A percentile compares a stretch with the other conserved stretches of the same genome.
Evolutionary conservation across 163 green algal genomes (phyloP).

Genomic region (Smithsoniella earleae): DNA sequence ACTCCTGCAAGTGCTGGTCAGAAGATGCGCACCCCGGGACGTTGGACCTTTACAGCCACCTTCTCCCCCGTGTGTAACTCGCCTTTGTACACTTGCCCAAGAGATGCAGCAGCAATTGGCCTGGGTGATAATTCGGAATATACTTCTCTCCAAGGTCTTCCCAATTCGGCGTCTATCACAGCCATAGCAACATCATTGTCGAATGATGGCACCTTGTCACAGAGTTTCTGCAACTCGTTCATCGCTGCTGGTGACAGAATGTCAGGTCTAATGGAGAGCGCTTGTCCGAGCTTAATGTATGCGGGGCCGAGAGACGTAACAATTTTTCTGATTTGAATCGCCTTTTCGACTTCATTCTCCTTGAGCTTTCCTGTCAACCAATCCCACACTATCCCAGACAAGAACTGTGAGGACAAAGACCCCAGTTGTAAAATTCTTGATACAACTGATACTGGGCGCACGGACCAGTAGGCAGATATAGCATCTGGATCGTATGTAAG

Average conservation of each 20-base stretch:
- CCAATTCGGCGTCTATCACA: slow-evolving; percentile 72
- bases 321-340: slow-evolving; percentile 87
- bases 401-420: slow-evolving; percentile 34
- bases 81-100: slow-evolving; percentile 61
- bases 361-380: slow-evolving; percentile 42
- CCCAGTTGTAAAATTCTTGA: slow-evolving; percentile 77
- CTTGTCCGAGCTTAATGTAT: slow-evolving; percentile 97
- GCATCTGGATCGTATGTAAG: slow-evolving; percentile 72
- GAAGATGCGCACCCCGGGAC: too few species aligned
- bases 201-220: slow-evolving; percentile 85
- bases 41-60: slow-evolving; percentile 88
- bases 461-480: slow-evolving; percentile 79
- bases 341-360: slow-evolving; percentile 72
- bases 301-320: slow-evolving; percentile 83
- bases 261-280: slow-evolving; percentile 78
- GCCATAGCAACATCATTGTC: slow-evolving; percentile 56
- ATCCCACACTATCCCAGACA: slow-evolving; percentile 32
- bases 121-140: slow-evolving; percentile 76
- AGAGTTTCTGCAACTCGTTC: slow-evolving; percentile 97
- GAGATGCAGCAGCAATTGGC: slow-evolving; percentile 76
- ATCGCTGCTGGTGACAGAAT: slow-evolving; percentile 90
- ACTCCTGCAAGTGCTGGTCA: too few species aligned
- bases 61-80: slow-evolving; percentile 64
- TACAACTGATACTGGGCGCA: slow-evolving; percentile 62
- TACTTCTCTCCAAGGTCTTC: slow-evolving; percentile 66